Evolutionary conservation across 106 monocot species (phyloP).

Genomic region (Allium sativum): DNA sequence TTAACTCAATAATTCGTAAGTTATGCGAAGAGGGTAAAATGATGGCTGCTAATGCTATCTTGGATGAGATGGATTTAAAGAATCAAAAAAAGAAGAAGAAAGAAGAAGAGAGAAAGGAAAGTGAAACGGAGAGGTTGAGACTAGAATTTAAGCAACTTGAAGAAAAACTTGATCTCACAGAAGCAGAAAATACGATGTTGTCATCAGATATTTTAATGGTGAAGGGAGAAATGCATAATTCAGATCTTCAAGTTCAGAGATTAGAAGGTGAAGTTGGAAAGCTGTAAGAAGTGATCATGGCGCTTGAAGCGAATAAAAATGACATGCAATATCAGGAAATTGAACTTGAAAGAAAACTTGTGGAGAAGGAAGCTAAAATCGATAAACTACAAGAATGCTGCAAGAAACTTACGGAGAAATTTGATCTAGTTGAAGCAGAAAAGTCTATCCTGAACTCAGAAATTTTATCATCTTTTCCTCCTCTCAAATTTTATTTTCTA

Average conservation of each 20-base stretch:
- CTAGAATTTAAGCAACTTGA: conserved; percentile 14
- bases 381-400: conserved; percentile 14
- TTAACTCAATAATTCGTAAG: no score
- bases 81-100: no score
- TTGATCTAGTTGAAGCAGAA: conserved; percentile 28
- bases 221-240: conserved; percentile 15
- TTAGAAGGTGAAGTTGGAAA: background rate
- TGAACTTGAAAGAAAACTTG: conserved; percentile 23
- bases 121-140: conserved; percentile 17
- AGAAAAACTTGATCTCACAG: conserved; percentile 26
- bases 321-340: conserved; percentile 20
- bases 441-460: conserved; percentile 16
- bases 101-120: no score
- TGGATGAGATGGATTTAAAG: no score
- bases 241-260: background rate
- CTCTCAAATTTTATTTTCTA: no score
- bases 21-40: no score
- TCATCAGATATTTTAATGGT: conserved; percentile 8
- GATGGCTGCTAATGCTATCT: no score
- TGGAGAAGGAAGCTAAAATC: conserved; percentile 29
- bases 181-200: conserved; percentile 22
- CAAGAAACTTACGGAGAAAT: conserved; percentile 25
- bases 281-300: conserved; percentile 16
- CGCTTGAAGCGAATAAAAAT: conserved; percentile 16
- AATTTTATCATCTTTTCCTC: conserved; percentile 4